Conservation (phyloP, 805 yeast genomes). For the Lipomyces lipofer region DNA sequence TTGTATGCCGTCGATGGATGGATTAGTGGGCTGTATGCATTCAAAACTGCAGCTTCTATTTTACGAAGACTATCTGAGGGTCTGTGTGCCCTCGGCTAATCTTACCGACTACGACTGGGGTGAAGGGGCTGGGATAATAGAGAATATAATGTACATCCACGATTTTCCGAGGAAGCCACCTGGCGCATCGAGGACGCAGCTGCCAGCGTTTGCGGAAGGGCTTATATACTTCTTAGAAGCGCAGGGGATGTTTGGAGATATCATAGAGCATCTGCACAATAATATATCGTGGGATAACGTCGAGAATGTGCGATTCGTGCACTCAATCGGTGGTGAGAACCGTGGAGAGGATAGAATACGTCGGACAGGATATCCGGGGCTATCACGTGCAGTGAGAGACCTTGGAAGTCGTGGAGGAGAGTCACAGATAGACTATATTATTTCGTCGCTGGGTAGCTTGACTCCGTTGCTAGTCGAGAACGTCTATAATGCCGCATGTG, state of each 20-base stretch:
- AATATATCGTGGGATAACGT: conserved; percentile 27
- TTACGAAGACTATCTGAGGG: conserved; percentile 29
- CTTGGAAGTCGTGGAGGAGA: conserved; percentile 19
- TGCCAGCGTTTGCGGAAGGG: conserved; percentile 27
- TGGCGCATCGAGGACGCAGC: not conserved
- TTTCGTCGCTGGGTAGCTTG: conserved; percentile 28
- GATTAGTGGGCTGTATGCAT: conserved; percentile 30
- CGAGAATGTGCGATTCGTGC: conserved; percentile 32
- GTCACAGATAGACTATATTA: conserved; percentile 22
- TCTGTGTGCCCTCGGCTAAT: conserved; percentile 33
- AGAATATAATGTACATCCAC: conserved; percentile 31
- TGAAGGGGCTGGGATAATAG: conserved; percentile 32
- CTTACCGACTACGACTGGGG: conserved; percentile 36
- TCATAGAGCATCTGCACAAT: conserved; percentile 16
- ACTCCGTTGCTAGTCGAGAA: conserved; percentile 10
- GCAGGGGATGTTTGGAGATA: conserved; percentile 26
- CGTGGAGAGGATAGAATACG: conserved; percentile 7
- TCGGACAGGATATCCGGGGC: conserved; percentile 22
- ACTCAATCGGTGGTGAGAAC: conserved; percentile 32
- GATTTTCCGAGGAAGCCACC: conserved; percentile 23
- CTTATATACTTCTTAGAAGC: conserved; percentile 26
- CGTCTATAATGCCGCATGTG: conserved; percentile 23
- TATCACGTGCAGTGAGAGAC: conserved; percentile 14
- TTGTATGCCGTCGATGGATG: conserved; percentile 28
- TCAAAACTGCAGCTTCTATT: conserved; percentile 33